Conservation (phyloP, 2,329 filamentous ascomycete genomes). For the Colletotrichum liaoningense region DNA sequence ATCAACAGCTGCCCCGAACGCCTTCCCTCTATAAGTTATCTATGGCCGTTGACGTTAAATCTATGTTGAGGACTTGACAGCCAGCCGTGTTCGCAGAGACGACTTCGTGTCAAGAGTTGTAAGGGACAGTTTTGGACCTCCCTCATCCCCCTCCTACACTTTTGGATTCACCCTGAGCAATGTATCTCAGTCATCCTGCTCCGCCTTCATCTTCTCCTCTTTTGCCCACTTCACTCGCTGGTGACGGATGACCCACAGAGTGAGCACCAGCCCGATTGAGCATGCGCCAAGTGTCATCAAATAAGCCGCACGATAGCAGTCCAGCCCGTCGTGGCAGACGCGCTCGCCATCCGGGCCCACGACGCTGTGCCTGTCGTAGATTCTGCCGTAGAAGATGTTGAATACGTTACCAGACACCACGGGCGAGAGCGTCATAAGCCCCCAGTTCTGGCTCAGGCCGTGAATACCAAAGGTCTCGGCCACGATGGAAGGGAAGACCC, state of each 20-base stretch:
- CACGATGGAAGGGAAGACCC: slow-evolving; percentile 89
- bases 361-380: slow-evolving; percentile 85
- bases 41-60: not conserved
- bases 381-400: slow-evolving; percentile 88
- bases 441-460: slow-evolving; percentile 95
- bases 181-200: slow-evolving; percentile 49
- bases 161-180: not conserved
- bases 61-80: not conserved
- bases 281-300: slow-evolving; percentile 81
- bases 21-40: not conserved
- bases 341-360: slow-evolving; percentile 76
- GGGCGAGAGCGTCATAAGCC: slow-evolving; percentile 90
- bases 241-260: slow-evolving; percentile 76
- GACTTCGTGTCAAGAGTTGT: not conserved
- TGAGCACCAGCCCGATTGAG: slow-evolving; percentile 74
- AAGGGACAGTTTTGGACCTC: not conserved
- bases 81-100: not conserved
- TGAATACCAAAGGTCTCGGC: slow-evolving; percentile 92
- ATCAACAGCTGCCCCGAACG: not conserved
- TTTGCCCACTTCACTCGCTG: slow-evolving; percentile 57
- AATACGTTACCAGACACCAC: slow-evolving; percentile 91
- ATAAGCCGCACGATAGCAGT: slow-evolving; percentile 87
- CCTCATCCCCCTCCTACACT: not conserved
- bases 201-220: slow-evolving; percentile 49
- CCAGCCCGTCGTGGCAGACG: slow-evolving; percentile 80